Conservation (phyloP, 2,329 filamentous ascomycete species). For the Arthrocladium fulminans region DNA sequence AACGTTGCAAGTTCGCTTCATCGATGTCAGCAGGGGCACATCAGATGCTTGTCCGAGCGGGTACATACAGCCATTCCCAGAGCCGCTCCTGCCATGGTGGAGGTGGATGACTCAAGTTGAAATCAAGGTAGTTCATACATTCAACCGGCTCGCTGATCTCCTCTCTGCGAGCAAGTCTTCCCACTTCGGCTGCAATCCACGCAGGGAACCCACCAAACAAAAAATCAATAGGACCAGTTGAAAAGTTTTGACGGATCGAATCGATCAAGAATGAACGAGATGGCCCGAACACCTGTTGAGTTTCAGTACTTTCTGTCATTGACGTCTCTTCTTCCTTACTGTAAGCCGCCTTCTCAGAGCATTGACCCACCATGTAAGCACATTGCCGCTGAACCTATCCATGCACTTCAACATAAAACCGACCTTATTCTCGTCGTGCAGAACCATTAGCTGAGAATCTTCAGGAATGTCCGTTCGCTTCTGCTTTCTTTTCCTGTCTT, state of each 20-base stretch:
- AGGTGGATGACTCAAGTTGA: neutral
- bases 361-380: constrained; percentile 35
- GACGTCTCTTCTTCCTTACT: constrained; percentile 23
- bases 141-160: constrained; percentile 6
- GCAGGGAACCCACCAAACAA: constrained; percentile 5
- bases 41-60: neutral
- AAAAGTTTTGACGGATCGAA: neutral
- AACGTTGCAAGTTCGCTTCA: neutral
- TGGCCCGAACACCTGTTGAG: neutral
- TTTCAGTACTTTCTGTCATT: neutral
- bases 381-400: constrained; percentile 34
- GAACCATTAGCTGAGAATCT: constrained; percentile 26
- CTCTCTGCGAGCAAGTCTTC: neutral
- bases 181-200: constrained; percentile 2
- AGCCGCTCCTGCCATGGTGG: neutral
- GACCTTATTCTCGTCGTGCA: constrained; percentile 36
- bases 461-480: constrained; percentile 29
- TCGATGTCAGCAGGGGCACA: neutral
- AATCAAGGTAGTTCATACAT: constrained; percentile 5
- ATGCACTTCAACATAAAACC: constrained; percentile 34
- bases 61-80: constrained; percentile 4
- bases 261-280: neutral
- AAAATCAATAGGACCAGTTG: neutral
- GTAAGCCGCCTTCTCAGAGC: constrained; percentile 32
- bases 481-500: constrained; percentile 15